A percentile compares a stretch with the other conserved stretches of the same genome.
Conservation (phyloP, 2,329 filamentous ascomycete species). For the Cladobotryum mycophilum region DNA sequence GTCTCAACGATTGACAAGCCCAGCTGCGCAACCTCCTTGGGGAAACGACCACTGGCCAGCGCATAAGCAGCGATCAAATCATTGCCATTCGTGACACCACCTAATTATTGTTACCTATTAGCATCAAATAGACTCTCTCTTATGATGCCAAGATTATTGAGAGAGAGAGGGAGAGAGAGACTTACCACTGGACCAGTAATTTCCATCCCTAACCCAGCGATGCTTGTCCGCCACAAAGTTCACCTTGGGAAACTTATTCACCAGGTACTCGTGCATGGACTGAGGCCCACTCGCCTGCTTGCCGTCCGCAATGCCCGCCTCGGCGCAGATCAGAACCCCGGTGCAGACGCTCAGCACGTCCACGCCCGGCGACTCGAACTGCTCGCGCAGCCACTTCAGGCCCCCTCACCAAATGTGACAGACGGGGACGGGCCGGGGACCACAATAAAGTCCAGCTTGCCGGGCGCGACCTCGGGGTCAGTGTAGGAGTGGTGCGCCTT, state of each 20-base stretch:
- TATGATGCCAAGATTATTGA: not conserved
- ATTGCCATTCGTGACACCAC: slow-evolving; percentile 51
- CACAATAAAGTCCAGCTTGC: slow-evolving; percentile 44
- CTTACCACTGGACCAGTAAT: slow-evolving; percentile 49
- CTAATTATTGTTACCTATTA: slow-evolving; percentile 19
- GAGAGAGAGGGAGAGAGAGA: slow-evolving; percentile 9
- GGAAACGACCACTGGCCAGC: slow-evolving; percentile 37
- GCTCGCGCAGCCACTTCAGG: slow-evolving; percentile 37
- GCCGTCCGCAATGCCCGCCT: slow-evolving; percentile 42
- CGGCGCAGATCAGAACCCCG: slow-evolving; percentile 41
- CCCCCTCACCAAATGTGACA: slow-evolving; percentile 24
- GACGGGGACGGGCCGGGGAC: slow-evolving; percentile 45
- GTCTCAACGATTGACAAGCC: slow-evolving; percentile 28
- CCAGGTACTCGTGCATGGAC: slow-evolving; percentile 34
- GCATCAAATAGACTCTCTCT: not conserved
- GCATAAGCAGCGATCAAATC: slow-evolving; percentile 49
- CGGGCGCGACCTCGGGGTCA: slow-evolving; percentile 42
- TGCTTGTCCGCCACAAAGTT: slow-evolving; percentile 40
- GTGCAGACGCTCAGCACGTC: slow-evolving; percentile 49
- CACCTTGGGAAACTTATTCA: slow-evolving; percentile 31
- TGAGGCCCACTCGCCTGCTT: slow-evolving; percentile 42
- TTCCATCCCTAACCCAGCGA: slow-evolving; percentile 47
- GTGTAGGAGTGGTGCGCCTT: slow-evolving; percentile 37
- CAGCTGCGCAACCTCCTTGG: slow-evolving; percentile 38
- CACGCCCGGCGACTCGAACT: slow-evolving; percentile 31